Base-by-base conservation (phyloP, 768 basidiomycete genomes). In the Leucosporidium creatinivorum region DNA sequence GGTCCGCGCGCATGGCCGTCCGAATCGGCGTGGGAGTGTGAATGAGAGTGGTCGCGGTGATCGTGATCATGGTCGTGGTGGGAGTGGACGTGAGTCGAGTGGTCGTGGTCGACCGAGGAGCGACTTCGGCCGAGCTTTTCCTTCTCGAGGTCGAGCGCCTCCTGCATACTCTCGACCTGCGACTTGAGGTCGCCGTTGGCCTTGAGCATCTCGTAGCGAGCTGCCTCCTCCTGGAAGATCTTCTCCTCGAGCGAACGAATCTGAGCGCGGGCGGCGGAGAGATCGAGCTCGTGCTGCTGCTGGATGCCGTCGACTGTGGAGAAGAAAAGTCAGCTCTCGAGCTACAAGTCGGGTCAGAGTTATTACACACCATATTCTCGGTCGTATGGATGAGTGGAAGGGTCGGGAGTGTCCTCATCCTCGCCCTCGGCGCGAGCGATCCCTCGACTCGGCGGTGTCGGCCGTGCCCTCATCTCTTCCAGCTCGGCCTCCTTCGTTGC, bases 261-360 rank as follows among this genome's bases (percentile, higher is more conserved):
- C 75, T 86, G 85, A 0, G 88, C 89, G 47, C 89, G 89, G 5
- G 90, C 85, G 17, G 84, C 80, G 47, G 90, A 92, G 10, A 93
- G 81, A 66, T 91, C 90, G 65, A 93, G 83, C 18, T 84, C 82
- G 73, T 91, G 88, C 70, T 89, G 87, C 74, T 91, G 88, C 73
- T 82, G 82, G 44, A 88, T 78, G 30, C 86, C 84, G 65, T 84
- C 83, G 25, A 91, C 28, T 33, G 4, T 33, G 33, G 10, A 10
- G 33, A 33, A 33, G 33, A 33, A 10, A 33, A 10, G 10, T 33
- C 33, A 33, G 33, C 33, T 4, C 5, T 33, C 33, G 33, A 5
- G 4, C 33, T 33, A 33, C 5, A 33, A 10, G 33, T 10, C 33
- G 10, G 33, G 10, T 5, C 4, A 10, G 10, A 33, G 33, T 33